phyloP scores from a whole-genome alignment of 148 eudicot species.

The Beta vulgaris region DNA sequence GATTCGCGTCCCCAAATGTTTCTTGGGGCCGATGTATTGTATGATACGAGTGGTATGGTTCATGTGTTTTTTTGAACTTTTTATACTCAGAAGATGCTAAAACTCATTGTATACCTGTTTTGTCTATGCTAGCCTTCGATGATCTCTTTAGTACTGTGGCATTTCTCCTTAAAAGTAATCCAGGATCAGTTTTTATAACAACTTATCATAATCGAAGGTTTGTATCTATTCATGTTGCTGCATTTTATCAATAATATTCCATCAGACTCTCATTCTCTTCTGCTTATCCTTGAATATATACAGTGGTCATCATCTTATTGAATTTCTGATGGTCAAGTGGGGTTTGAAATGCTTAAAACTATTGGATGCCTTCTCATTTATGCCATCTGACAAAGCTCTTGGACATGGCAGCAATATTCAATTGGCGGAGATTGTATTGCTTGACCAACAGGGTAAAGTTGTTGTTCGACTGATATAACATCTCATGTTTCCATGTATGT shows the following conservation, averaged over 20 bases:
- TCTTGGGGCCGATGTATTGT: slow-evolving; percentile 96
- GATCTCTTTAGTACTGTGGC: slow-evolving; percentile 90
- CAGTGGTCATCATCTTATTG: slow-evolving; percentile 96
- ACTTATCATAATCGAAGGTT: slow-evolving; percentile 94
- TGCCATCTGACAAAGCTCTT: slow-evolving; percentile 75
- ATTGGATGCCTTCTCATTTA: slow-evolving; percentile 73
- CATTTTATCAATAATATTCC: not conserved
- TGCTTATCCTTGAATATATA: slow-evolving; percentile 17
- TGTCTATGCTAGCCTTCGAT: slow-evolving; percentile 59
- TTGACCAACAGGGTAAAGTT: slow-evolving; percentile 24
- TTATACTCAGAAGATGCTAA: not conserved
- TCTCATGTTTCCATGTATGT: not conserved
- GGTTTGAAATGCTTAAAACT: slow-evolving; percentile 78
- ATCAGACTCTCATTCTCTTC: not conserved
- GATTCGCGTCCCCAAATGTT: slow-evolving; percentile 56
- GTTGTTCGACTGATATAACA: not conserved
- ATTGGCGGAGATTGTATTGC: slow-evolving; percentile 71
- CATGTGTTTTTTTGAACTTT: not conserved
- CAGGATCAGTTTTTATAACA: slow-evolving; percentile 75
- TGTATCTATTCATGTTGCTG: slow-evolving; percentile 4
- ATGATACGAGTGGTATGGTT: slow-evolving; percentile 63
- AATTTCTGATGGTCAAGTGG: slow-evolving; percentile 91
- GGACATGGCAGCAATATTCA: slow-evolving; percentile 82
- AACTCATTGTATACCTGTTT: slow-evolving; percentile 9
- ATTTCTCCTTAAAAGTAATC: slow-evolving; percentile 72